Percentiles rank a stretch among this genome's conserved stretches.
Evolutionary conservation across 108 stramenopile genomes (phyloP).

Genomic region (Chaetoceros tenuissimus): DNA sequence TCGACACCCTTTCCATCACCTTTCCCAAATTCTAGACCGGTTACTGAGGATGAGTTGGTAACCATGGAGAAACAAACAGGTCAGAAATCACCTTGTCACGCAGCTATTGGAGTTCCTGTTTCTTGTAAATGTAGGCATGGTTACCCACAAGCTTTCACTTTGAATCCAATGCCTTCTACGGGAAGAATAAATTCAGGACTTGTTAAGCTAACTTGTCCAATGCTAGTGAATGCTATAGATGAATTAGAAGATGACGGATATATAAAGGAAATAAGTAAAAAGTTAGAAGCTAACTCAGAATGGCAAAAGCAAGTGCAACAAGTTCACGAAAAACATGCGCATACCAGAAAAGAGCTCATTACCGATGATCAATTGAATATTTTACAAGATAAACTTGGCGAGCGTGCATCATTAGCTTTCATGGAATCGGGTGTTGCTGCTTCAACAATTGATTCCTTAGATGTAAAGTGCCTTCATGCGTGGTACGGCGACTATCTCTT

Average conservation of each 20-base stretch:
- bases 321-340: slow-evolving; percentile 23
- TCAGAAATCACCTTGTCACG: slow-evolving; percentile 13
- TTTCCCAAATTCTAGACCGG: slow-evolving; percentile 22
- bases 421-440: slow-evolving; percentile 25
- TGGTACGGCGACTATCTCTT: slow-evolving; percentile 35
- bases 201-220: slow-evolving; percentile 29
- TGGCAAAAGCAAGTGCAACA: slow-evolving; percentile 7
- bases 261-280: slow-evolving; percentile 14
- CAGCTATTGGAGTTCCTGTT: slow-evolving; percentile 24
- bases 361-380: slow-evolving; percentile 2
- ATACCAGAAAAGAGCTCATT: slow-evolving; percentile 9
- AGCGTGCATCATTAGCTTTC: slow-evolving; percentile 15
- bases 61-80: slow-evolving; percentile 21
- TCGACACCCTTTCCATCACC: too few species aligned
- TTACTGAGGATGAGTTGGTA: slow-evolving; percentile 9
- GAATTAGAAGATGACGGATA: slow-evolving; percentile 29
- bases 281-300: slow-evolving; percentile 1
- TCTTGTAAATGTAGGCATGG: slow-evolving; percentile 19
- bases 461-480: slow-evolving; percentile 36
- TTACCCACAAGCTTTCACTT: slow-evolving; percentile 28
- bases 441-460: slow-evolving; percentile 12
- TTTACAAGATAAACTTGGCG: slow-evolving; percentile 19
- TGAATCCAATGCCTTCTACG: slow-evolving; percentile 22
- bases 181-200: slow-evolving; percentile 28
- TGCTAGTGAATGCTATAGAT: slow-evolving; percentile 23